Base-by-base conservation (phyloP, 2,329 filamentous ascomycete species). In the Paracoccidioides lutzii region DNA sequence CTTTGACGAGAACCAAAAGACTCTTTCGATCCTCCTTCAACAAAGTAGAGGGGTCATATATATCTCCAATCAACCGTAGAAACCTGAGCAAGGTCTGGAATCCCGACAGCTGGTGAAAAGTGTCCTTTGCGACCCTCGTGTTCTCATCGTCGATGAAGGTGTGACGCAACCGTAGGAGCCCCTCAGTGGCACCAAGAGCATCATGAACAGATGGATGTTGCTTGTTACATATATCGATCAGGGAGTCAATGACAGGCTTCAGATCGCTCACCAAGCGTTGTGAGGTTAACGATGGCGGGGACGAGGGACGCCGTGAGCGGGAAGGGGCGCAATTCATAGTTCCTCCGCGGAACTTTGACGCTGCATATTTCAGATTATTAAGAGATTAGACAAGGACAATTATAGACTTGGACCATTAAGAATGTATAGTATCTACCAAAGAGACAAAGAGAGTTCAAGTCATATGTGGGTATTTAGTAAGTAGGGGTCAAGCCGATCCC, bases 41-140 rank as follows among this genome's bases (percentile, higher is more conserved):
- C 79, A 82, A 56, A 75, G 75, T n/a, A 80, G 82, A 52, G 4
- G 64, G 59, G 63, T 88, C 81, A 71, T 91, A 93, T 65, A 85
- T 87, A 60, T 86, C 85, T 0, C 86, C 84, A 59, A 90, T 82
- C 54, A 81, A 78, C 57, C 83, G 79, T 28, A 94, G 73, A 32
- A 87, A 78, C 44, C 81, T 76, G 54, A 95, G 75, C 28, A 95
- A 73, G 45, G 79, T 78, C 63, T 88, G 81, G 69, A 95, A 95
- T 64, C 90, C 90, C 56, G 80, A 77, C 32, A 90, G 78, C 65
- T 88, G 82, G 61, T 90, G 82, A 67, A 96, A 95, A 62, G 88
- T 84, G 72, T 95, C 88, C 72, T 90, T 88, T 46, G 76, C 75
- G 57, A 76, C 74, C 52, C 71, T 71, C 33, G 75, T 71, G 57